phyloP scores from a whole-genome alignment of 2,329 filamentous ascomycete genomes.

The Coniochaeta prunicola region DNA sequence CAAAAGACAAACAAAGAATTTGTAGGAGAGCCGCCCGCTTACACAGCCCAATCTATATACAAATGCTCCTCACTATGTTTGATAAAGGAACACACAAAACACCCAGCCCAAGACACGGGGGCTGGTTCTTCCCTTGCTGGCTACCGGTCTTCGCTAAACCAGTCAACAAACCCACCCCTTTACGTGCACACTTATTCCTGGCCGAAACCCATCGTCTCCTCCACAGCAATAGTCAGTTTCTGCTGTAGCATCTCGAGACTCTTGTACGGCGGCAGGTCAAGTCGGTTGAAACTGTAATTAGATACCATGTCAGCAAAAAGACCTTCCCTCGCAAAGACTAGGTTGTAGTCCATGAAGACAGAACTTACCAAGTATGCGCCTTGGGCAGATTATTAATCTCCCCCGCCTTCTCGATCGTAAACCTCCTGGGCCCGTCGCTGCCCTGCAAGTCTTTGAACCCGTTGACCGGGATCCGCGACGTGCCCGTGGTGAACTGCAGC shows the following conservation, averaged over 20 bases:
- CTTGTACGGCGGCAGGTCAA: conserved; percentile 93
- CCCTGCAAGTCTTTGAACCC: conserved; percentile 99
- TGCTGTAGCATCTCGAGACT: conserved; percentile 73
- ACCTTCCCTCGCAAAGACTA: neutral
- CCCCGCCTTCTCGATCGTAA: conserved; percentile 97
- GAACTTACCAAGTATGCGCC: conserved; percentile 88
- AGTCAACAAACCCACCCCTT: neutral
- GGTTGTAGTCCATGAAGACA: neutral
- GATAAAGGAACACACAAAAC: neutral
- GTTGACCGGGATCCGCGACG: conserved; percentile 95
- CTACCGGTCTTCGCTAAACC: neutral
- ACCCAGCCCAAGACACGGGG: neutral
- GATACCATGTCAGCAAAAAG: conserved; percentile 15
- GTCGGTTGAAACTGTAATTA: conserved; percentile 92
- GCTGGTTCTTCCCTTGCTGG: neutral
- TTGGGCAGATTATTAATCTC: conserved; percentile 88
- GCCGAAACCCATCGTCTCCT: conserved; percentile 97
- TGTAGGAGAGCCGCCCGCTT: neutral
- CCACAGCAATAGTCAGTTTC: conserved; percentile 93
- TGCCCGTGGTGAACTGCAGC: conserved; percentile 94
- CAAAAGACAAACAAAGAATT: neutral
- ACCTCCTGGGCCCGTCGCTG: conserved; percentile 87
- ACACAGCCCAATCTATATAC: conserved; percentile 1
- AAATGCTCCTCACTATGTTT: neutral
- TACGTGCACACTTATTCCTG: conserved; percentile 62